These are phyloP conservation scores for Gorgonomyces haynaldii DNA, from an alignment of 192 early-diverging fungal genomes.

Conservation along the genomic window DNA sequence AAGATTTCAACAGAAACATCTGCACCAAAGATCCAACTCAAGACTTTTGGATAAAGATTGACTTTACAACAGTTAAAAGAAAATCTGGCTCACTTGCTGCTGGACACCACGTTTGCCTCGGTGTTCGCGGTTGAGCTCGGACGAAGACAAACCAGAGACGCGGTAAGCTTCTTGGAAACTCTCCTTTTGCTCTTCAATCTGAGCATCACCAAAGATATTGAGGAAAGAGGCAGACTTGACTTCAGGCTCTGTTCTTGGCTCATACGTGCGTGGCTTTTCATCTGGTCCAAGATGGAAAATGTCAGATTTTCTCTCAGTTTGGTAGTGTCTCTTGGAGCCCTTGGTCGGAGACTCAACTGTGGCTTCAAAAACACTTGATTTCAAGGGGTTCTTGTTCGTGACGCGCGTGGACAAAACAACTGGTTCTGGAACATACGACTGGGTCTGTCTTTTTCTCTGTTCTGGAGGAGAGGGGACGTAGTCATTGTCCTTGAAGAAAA, in stretches of 20 bases:
- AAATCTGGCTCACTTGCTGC: constrained; percentile 4
- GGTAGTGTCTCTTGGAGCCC: constrained; percentile 2
- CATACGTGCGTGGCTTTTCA: neutral
- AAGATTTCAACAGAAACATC: too few species aligned
- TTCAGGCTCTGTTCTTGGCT: neutral
- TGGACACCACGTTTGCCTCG: neutral
- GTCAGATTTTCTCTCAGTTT: constrained; percentile 1
- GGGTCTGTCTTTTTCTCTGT: neutral
- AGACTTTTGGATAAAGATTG: constrained; percentile 20
- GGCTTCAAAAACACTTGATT: neutral
- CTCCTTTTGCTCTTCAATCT: neutral
- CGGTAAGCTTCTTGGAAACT: neutral
- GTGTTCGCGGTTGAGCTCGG: neutral
- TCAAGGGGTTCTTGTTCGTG: neutral
- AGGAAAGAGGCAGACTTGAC: constrained; percentile 2
- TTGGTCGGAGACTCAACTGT: neutral
- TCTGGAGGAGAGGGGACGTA: constrained; percentile 1
- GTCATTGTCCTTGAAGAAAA: constrained; percentile 5
- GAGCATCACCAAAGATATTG: constrained; percentile 8
- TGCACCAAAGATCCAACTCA: constrained; percentile 25
- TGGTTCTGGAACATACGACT: neutral
- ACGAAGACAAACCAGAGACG: constrained; percentile 2
- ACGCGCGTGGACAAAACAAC: too few species aligned
- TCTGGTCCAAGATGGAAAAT: constrained; percentile 1
- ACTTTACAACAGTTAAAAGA: constrained; percentile 5